Evolutionary conservation across 345 rosid species (phyloP).

Genomic region (Linum trigynum): DNA sequence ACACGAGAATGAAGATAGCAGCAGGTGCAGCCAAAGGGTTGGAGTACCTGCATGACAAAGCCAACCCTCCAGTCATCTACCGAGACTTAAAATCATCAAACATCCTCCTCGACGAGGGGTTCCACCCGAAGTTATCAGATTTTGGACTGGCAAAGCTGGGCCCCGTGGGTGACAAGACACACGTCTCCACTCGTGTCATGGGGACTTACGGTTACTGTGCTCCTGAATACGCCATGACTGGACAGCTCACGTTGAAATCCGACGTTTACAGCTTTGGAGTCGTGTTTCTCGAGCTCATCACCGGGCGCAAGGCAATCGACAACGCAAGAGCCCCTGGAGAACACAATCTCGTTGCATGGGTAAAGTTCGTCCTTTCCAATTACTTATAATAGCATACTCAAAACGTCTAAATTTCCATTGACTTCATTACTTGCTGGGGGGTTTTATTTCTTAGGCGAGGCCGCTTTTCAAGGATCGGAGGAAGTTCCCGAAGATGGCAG

Average conservation of each 20-base stretch:
- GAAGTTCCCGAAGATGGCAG: constrained; percentile 63
- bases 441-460: constrained; percentile 42
- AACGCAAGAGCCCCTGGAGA: constrained; percentile 39
- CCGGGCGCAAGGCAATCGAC: constrained; percentile 87
- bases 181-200: constrained; percentile 92
- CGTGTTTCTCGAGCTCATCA: constrained; percentile 75
- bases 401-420: neutral
- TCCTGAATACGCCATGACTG: constrained; percentile 93
- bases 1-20: constrained; percentile 71
- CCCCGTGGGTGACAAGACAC: constrained; percentile 81
- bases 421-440: neutral
- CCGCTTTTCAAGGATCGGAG: constrained; percentile 79
- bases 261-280: constrained; percentile 93
- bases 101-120: constrained; percentile 68
- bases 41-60: constrained; percentile 71
- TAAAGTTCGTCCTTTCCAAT: constrained; percentile 20
- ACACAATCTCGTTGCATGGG: constrained; percentile 86
- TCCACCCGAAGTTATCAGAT: constrained; percentile 75
- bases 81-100: constrained; percentile 87
- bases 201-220: constrained; percentile 97
- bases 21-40: constrained; percentile 86
- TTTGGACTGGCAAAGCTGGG: constrained; percentile 96
- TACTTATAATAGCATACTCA: neutral
- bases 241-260: constrained; percentile 80
- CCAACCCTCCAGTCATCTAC: constrained; percentile 73